Conservation (phyloP, 2,329 filamentous ascomycete genomes). For the Fusarium stilboides region DNA sequence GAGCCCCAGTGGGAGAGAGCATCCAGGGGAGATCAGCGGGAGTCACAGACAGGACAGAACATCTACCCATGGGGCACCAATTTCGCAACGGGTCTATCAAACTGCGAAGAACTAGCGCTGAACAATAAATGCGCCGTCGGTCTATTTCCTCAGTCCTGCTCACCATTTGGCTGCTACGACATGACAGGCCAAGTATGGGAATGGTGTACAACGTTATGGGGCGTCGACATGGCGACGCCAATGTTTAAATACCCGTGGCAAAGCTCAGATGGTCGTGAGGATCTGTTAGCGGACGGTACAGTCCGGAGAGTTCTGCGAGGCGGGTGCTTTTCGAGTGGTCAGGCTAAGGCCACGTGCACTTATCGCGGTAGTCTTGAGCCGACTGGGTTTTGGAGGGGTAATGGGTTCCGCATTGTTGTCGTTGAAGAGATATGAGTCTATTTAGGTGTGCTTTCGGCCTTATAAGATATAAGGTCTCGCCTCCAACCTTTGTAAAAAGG, state of each 20-base stretch:
- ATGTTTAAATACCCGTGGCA: not conserved
- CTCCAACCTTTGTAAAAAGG: too few species aligned
- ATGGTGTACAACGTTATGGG: not conserved
- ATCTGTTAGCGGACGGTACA: accelerated
- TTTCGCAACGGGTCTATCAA: not conserved
- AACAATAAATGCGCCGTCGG: slow-evolving; percentile 2
- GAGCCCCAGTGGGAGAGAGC: slow-evolving; percentile 2
- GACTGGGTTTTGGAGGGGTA: not conserved
- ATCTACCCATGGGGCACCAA: not conserved
- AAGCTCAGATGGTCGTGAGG: not conserved
- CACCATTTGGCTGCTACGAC: not conserved
- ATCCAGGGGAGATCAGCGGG: not conserved
- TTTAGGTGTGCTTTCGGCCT: too few species aligned
- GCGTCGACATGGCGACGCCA: not conserved
- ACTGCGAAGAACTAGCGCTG: not conserved
- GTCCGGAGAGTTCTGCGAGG: not conserved
- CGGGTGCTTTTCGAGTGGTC: not conserved
- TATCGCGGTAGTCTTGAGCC: not conserved
- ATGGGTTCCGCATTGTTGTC: not conserved
- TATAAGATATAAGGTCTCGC: too few species aligned
- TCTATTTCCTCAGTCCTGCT: not conserved
- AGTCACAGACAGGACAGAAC: not conserved
- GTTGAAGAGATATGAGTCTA: too few species aligned
- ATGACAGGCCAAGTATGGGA: slow-evolving; percentile 1
- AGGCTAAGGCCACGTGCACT: not conserved